Conservation (phyloP, 1,284 basidiomycete species). For the Fomitiporia mediterranea region DNA sequence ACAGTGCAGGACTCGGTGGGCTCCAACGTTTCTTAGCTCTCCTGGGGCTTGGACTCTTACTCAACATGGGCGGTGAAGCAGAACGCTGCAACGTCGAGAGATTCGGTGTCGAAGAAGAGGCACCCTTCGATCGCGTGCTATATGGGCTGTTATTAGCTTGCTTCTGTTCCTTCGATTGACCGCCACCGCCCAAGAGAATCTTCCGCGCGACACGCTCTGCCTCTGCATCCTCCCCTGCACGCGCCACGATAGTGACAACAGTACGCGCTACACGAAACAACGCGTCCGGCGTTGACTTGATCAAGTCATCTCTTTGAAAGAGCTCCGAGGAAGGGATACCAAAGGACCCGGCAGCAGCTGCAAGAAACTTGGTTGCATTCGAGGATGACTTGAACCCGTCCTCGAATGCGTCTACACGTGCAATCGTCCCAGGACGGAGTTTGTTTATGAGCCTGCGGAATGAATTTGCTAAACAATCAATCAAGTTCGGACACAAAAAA, state of each 20-base stretch:
- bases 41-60: constrained; percentile 25
- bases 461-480: constrained; percentile 6
- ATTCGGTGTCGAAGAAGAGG: constrained; percentile 62
- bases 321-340: constrained; percentile 59
- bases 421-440: constrained; percentile 54
- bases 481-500: constrained; percentile 2
- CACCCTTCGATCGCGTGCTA: constrained; percentile 32
- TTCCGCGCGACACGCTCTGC: constrained; percentile 7
- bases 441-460: constrained; percentile 67
- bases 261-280: constrained; percentile 64
- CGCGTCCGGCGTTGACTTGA: constrained; percentile 48
- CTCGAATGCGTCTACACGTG: constrained; percentile 62
- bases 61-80: constrained; percentile 14
- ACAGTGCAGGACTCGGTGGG: constrained; percentile 46
- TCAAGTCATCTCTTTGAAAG: constrained; percentile 66
- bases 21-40: constrained; percentile 43
- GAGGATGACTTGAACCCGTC: constrained; percentile 58
- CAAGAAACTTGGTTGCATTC: constrained; percentile 72
- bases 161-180: not conserved
- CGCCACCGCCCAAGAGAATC: constrained; percentile 3
- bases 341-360: constrained; percentile 54
- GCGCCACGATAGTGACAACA: constrained; percentile 60
- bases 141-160: constrained; percentile 28
- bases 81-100: constrained; percentile 32
- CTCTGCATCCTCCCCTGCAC: constrained; percentile 36